phyloP scores from a whole-genome alignment of 257 asterid species.

The Solanum ahanhuiri region DNA sequence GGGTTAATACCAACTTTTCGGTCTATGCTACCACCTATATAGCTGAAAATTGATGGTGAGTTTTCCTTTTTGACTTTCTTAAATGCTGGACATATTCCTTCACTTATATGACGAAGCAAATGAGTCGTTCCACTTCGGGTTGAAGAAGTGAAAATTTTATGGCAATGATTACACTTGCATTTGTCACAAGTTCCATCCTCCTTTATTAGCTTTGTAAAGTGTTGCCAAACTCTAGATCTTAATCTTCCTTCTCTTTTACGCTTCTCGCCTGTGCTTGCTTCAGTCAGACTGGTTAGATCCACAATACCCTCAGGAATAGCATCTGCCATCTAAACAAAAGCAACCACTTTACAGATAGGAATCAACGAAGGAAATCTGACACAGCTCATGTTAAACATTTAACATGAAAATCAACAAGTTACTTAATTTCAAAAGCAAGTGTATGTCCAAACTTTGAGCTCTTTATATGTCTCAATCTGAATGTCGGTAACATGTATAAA shows the following conservation, averaged over 20 bases:
- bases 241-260: slow-evolving; percentile 66
- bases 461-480: not conserved
- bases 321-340: slow-evolving; percentile 41
- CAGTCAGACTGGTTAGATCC: slow-evolving; percentile 43
- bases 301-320: slow-evolving; percentile 27
- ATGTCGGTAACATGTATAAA: not conserved
- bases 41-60: slow-evolving; percentile 14
- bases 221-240: slow-evolving; percentile 82
- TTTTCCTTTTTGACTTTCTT: slow-evolving; percentile 39
- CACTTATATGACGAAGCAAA: slow-evolving; percentile 77
- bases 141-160: slow-evolving; percentile 55
- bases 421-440: not conserved
- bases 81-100: slow-evolving; percentile 60
- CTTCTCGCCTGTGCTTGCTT: slow-evolving; percentile 51
- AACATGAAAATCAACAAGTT: not conserved
- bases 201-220: slow-evolving; percentile 67
- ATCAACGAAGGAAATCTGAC: not conserved
- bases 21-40: slow-evolving; percentile 23
- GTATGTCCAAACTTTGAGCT: not conserved
- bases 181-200: slow-evolving; percentile 74
- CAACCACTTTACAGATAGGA: not conserved
- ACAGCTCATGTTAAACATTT: not conserved
- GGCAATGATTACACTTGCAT: slow-evolving; percentile 78
- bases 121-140: slow-evolving; percentile 81
- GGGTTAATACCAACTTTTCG: slow-evolving; percentile 14